Conservation (phyloP, 2,329 filamentous ascomycete species). For the Venturia aucupariae region DNA sequence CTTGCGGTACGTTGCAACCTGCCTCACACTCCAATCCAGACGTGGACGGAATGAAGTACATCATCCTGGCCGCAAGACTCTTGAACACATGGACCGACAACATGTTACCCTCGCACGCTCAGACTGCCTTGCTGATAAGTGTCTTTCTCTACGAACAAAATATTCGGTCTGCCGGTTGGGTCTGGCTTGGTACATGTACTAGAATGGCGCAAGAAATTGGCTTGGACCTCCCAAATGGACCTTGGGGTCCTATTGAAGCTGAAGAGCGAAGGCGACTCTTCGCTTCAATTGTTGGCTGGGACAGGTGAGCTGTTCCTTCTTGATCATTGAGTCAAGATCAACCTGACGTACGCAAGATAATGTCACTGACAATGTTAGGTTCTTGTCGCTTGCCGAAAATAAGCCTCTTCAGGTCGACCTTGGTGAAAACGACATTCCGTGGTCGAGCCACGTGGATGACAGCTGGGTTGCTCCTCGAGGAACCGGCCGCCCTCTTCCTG, state of each 20-base stretch:
- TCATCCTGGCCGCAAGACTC: conserved; percentile 60
- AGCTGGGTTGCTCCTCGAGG: conserved; percentile 55
- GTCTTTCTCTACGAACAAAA: conserved; percentile 82
- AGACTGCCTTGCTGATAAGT: conserved; percentile 62
- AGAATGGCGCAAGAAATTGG: conserved; percentile 76
- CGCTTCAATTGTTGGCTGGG: conserved; percentile 90
- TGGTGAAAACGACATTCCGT: conserved; percentile 5
- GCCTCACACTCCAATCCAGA: conserved; percentile 37
- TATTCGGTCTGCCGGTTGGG: conserved; percentile 73
- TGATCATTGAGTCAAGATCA: conserved; percentile 21
- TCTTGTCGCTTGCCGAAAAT: conserved; percentile 9
- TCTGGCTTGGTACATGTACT: conserved; percentile 73
- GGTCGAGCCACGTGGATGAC: conserved; percentile 54
- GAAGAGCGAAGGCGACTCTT: conserved; percentile 84
- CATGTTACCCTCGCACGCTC: conserved; percentile 64
- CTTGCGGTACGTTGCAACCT: conserved; percentile 69
- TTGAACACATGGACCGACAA: conserved; percentile 78
- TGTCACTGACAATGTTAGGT: background rate
- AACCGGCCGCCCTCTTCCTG: conserved; percentile 30
- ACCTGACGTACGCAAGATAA: background rate
- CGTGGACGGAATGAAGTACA: conserved; percentile 51
- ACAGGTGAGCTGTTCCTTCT: conserved; percentile 48
- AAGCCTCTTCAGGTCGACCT: conserved; percentile 10
- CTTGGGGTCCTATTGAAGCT: conserved; percentile 65
- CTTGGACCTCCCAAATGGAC: conserved; percentile 64